Percentiles rank a stretch among this genome's conserved stretches.
Evolutionary conservation across 1,284 basidiomycete species (phyloP).

Genomic region (Fomitopsis palustris): DNA sequence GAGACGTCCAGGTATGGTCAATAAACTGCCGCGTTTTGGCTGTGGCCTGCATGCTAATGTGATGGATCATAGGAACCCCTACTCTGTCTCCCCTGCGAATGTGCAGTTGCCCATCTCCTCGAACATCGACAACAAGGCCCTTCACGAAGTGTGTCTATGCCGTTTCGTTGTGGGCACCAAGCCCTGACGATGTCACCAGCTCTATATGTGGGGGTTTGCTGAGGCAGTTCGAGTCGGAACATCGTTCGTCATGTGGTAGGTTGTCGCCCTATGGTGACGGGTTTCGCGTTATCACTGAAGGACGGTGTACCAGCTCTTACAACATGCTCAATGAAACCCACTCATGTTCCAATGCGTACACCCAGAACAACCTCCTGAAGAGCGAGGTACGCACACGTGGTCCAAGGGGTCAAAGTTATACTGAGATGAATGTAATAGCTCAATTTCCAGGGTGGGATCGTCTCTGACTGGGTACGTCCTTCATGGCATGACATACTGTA

Average conservation of each 20-base stretch:
- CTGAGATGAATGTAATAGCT: background rate
- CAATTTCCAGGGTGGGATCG: constrained; percentile 52
- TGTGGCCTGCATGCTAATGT: too few species aligned
- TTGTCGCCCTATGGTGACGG: too few species aligned
- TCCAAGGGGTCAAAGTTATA: background rate
- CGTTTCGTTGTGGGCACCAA: too few species aligned
- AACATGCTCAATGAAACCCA: constrained; percentile 56
- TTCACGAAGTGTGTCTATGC: background rate
- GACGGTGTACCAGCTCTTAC: background rate
- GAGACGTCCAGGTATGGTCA: background rate
- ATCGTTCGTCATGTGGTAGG: background rate
- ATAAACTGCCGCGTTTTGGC: background rate
- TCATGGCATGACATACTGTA: background rate
- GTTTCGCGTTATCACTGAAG: too few species aligned
- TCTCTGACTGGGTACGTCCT: constrained; percentile 21
- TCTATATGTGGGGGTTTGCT: background rate
- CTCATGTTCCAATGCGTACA: constrained; percentile 66
- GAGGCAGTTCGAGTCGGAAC: background rate
- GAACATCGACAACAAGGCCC: background rate
- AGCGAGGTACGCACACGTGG: constrained; percentile 50
- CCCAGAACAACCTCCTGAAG: constrained; percentile 71
- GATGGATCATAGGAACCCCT: too few species aligned
- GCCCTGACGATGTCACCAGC: background rate
- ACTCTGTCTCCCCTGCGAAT: too few species aligned
- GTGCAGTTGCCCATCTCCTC: background rate